Base-by-base conservation (phyloP, 495 filamentous ascomycete genomes). In the Xanthoparmelia taractica region DNA sequence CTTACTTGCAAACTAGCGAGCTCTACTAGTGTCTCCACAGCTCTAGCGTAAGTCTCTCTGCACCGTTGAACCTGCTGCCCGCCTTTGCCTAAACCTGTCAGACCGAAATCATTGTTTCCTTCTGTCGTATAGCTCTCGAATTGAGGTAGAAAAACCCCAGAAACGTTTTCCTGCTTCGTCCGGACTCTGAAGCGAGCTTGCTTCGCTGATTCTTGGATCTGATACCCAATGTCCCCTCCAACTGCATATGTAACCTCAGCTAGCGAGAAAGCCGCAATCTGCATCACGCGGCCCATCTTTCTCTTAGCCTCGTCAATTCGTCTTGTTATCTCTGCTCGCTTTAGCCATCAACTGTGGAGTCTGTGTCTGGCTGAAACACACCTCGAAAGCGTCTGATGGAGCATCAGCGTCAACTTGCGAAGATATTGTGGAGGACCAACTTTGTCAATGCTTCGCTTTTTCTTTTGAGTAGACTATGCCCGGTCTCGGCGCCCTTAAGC, bases 281-380 rank as follows among this genome's bases (percentile, higher is more conserved):
- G 92, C 94, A 99, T 97, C 18, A 99, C 95, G 17, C 94, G 86
- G 50, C 94, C 94, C 94, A 99, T 99, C 80, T 99, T 99, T 66
- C 91, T 91, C 77, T 99, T 99, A 34, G 94, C 94, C 74, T 97
- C 93, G 78, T 97, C 94, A 76, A 99, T 97, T 62, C 94, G 90
- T 64, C 87, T 82, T 60, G 94, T 97, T 70, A 99, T 99, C 71
- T 98, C 94, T 89, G 60, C n/a, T 34, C 1, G 58, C 4, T 25
- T 59, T 64, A 63, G 34, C 12, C 20, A 31, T 23, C 48, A 41
- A 37, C 55, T 4, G 58, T 41, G 59, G 61, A 59, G 61, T 20
- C 50, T 2, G 67, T 61, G 66, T 67, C 64, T 31, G 55, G n/a
- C 33, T 27, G 59, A 31, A 66, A 58, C 71, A 59, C 83, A 92